A percentile compares a stretch with the other conserved stretches of the same genome.
phyloP scores from a whole-genome alignment of 2,329 filamentous ascomycete species.

The Apiospora aurea region DNA sequence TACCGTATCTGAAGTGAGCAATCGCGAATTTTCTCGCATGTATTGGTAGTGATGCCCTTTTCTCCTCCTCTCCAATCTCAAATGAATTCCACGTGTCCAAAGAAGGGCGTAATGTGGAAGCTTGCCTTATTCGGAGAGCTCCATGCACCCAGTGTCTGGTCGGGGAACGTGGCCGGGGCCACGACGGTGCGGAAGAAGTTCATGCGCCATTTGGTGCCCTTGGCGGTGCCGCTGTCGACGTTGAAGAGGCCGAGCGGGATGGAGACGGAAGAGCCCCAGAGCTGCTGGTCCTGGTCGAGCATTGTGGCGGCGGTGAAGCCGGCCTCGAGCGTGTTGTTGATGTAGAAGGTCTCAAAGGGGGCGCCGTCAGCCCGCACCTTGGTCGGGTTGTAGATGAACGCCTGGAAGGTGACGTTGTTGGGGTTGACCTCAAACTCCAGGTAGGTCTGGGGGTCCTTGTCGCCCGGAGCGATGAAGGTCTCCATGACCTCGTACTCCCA shows the following conservation, averaged over 20 bases:
- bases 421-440: constrained; percentile 59
- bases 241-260: constrained; percentile 59
- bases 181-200: constrained; percentile 59
- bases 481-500: constrained; percentile 60
- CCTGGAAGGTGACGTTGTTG: constrained; percentile 59
- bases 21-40: background rate
- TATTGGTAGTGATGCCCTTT: too few relatives aligned
- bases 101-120: constrained; percentile 47
- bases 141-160: constrained; percentile 55
- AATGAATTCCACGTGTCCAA: constrained; percentile 47
- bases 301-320: constrained; percentile 50
- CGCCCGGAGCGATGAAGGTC: constrained; percentile 54
- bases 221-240: constrained; percentile 50
- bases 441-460: constrained; percentile 55
- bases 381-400: constrained; percentile 58
- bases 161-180: constrained; percentile 50
- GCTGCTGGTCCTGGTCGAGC: constrained; percentile 44
- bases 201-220: constrained; percentile 57
- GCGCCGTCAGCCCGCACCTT: constrained; percentile 50
- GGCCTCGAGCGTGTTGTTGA: constrained; percentile 49
- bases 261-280: constrained; percentile 49
- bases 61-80: constrained; percentile 27
- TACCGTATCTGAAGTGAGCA: background rate
- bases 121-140: constrained; percentile 52
- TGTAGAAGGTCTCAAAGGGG: constrained; percentile 53